These are phyloP conservation scores for Aspergillus funiculosus DNA, from an alignment of 495 filamentous ascomycete species.

Conservation along the genomic window DNA sequence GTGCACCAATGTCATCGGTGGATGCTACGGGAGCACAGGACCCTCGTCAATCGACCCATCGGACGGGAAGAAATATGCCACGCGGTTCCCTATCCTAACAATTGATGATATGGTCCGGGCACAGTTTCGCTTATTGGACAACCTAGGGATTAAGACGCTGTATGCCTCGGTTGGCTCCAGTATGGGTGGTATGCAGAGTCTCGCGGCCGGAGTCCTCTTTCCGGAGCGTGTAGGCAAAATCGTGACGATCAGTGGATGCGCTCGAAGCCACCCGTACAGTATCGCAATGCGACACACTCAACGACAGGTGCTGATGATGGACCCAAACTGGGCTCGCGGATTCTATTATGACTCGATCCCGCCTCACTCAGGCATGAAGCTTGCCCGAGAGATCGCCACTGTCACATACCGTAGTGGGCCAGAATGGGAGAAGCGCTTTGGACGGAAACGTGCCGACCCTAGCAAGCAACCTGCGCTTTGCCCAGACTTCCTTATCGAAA, in stretches of 20 bases:
- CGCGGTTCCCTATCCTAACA: constrained; percentile 92
- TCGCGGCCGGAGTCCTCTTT: constrained; percentile 85
- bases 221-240: constrained; percentile 73
- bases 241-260: constrained; percentile 89
- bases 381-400: constrained; percentile 94
- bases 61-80: constrained; percentile 83
- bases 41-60: constrained; percentile 84
- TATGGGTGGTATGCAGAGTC: constrained; percentile 98
- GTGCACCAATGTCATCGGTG: constrained; percentile 94
- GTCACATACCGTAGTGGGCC: constrained; percentile 95
- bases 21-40: constrained; percentile 94
- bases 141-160: constrained; percentile 68
- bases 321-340: constrained; percentile 94
- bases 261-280: constrained; percentile 92
- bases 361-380: constrained; percentile 94
- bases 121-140: constrained; percentile 85
- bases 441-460: constrained; percentile 77
- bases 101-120: constrained; percentile 97
- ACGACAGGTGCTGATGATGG: constrained; percentile 97
- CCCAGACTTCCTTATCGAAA: constrained; percentile 96
- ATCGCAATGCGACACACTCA: constrained; percentile 99
- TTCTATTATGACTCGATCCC: constrained; percentile 90
- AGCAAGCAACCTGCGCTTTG: constrained; percentile 84
- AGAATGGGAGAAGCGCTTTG: constrained; percentile 97
- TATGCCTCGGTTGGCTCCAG: constrained; percentile 92